These are phyloP conservation scores for Quercus wislizeni DNA, from an alignment of 306 rosid species.

Conservation along the genomic window DNA sequence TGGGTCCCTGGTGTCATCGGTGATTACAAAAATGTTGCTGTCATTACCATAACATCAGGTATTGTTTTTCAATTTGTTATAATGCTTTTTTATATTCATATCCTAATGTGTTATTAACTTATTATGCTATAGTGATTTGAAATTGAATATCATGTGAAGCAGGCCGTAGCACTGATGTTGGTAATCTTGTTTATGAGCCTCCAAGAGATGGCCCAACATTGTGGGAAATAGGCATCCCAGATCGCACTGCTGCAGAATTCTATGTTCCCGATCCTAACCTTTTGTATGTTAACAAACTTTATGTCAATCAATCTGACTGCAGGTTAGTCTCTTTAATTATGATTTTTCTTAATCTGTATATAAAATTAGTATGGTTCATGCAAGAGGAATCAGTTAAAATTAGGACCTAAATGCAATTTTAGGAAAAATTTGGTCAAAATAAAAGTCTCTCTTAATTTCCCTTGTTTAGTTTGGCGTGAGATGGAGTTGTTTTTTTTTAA, in stretches of 20 bases:
- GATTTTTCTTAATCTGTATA: conserved; percentile 35
- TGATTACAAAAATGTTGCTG: conserved; percentile 50
- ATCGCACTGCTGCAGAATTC: conserved; percentile 84
- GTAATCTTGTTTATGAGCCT: conserved; percentile 62
- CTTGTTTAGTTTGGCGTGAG: too few relatives aligned
- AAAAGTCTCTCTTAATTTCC: too few relatives aligned
- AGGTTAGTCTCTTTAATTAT: conserved; percentile 49
- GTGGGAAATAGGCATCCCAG: conserved; percentile 96
- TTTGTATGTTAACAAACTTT: conserved; percentile 65
- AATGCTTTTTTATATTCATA: not conserved
- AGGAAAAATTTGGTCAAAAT: too few relatives aligned
- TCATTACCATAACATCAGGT: conserved; percentile 62
- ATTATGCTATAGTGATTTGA: not conserved
- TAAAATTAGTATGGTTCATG: too few relatives aligned
- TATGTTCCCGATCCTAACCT: conserved; percentile 79
- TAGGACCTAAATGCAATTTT: too few relatives aligned
- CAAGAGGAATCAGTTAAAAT: too few relatives aligned
- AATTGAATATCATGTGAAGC: conserved; percentile 1
- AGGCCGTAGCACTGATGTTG: conserved; percentile 56
- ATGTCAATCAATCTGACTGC: conserved; percentile 63
- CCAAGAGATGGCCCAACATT: conserved; percentile 84
- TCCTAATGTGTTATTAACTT: not conserved
- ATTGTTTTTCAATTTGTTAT: not conserved
- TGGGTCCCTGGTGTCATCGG: conserved; percentile 86
- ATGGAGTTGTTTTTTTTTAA: too few relatives aligned